A percentile compares a stretch with the other conserved stretches of the same genome.
Conservation (phyloP, 2,329 filamentous ascomycete species). For the Purpureocillium lavendulum region DNA sequence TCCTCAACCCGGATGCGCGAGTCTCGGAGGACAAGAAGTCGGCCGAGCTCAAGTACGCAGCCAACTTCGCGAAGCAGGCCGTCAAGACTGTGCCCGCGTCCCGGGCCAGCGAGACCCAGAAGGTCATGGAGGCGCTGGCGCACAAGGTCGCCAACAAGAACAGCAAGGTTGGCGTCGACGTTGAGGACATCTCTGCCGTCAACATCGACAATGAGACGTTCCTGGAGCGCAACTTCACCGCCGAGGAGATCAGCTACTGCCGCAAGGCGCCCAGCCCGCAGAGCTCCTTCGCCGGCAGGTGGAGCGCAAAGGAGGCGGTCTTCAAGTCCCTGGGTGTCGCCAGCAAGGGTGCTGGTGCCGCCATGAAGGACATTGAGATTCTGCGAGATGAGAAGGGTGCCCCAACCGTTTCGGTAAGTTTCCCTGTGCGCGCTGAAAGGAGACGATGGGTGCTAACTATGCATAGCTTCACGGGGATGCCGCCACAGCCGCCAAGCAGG, state of each 20-base stretch:
- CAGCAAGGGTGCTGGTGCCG: slow-evolving; percentile 80
- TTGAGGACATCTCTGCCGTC: slow-evolving; percentile 79
- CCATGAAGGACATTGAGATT: slow-evolving; percentile 93
- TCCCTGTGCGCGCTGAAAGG: neutral
- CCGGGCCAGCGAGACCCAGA: slow-evolving; percentile 55
- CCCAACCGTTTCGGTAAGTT: slow-evolving; percentile 74
- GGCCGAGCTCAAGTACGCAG: slow-evolving; percentile 64
- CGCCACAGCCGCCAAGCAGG: slow-evolving; percentile 71
- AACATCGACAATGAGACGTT: slow-evolving; percentile 95
- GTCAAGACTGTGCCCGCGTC: slow-evolving; percentile 43
- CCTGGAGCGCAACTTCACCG: slow-evolving; percentile 88
- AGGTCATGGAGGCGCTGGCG: slow-evolving; percentile 71
- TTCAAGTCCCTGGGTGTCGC: slow-evolving; percentile 92
- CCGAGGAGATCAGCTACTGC: slow-evolving; percentile 79
- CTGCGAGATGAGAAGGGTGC: slow-evolving; percentile 71
- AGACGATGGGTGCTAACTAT: slow-evolving; percentile 24
- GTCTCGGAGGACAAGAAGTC: slow-evolving; percentile 83
- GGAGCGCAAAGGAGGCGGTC: slow-evolving; percentile 97
- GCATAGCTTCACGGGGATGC: slow-evolving; percentile 77
- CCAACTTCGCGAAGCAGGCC: slow-evolving; percentile 58
- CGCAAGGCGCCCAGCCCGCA: slow-evolving; percentile 68
- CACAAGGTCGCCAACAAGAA: slow-evolving; percentile 45
- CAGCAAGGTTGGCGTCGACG: slow-evolving; percentile 86
- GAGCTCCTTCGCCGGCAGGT: slow-evolving; percentile 88
- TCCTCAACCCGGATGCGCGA: slow-evolving; percentile 89